These are phyloP conservation scores for Podaxis sp. DNA, from an alignment of 768 basidiomycete species.

Conservation along the genomic window DNA sequence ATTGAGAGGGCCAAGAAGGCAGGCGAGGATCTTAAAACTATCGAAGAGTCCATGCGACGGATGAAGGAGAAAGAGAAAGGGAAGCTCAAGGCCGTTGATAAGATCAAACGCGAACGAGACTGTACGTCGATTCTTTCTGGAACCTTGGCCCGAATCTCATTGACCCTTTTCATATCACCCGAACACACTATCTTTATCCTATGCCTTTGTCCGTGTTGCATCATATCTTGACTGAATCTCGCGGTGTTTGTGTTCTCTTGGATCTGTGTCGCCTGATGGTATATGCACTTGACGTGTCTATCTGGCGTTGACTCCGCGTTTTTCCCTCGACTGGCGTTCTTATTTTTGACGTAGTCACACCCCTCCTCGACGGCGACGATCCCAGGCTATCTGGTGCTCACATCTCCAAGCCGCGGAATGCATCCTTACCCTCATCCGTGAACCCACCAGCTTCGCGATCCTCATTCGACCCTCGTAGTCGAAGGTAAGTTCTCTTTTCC, in stretches of 20 bases:
- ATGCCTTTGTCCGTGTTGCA: constrained; percentile 26
- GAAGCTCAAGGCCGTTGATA: constrained; percentile 67
- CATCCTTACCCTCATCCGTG: constrained; percentile 40
- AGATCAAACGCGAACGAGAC: constrained; percentile 68
- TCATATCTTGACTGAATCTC: not conserved
- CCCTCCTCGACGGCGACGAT: constrained; percentile 49
- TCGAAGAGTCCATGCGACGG: constrained; percentile 72
- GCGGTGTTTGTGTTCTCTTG: not conserved
- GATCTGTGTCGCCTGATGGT: not conserved
- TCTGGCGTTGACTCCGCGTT: not conserved
- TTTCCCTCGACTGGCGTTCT: not conserved
- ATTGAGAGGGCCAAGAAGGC: constrained; percentile 71
- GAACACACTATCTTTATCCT: not conserved
- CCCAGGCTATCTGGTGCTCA: constrained; percentile 27
- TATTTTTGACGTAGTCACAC: constrained; percentile 26
- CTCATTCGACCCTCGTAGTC: constrained; percentile 55
- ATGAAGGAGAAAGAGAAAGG: constrained; percentile 76
- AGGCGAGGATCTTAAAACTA: constrained; percentile 64
- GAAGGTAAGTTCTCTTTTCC: constrained; percentile 38
- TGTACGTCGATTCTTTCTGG: constrained; percentile 48
- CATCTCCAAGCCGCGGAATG: constrained; percentile 40
- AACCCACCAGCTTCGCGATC: constrained; percentile 47
- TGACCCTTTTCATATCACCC: constrained; percentile 15
- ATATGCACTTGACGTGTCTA: not conserved
- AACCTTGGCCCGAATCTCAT: constrained; percentile 16